Evolutionary conservation across 2,329 filamentous ascomycete species (phyloP), one percentile per base, ranked within the genome.

Genomic region (Coniosporium tulheliwenetii): DNA sequence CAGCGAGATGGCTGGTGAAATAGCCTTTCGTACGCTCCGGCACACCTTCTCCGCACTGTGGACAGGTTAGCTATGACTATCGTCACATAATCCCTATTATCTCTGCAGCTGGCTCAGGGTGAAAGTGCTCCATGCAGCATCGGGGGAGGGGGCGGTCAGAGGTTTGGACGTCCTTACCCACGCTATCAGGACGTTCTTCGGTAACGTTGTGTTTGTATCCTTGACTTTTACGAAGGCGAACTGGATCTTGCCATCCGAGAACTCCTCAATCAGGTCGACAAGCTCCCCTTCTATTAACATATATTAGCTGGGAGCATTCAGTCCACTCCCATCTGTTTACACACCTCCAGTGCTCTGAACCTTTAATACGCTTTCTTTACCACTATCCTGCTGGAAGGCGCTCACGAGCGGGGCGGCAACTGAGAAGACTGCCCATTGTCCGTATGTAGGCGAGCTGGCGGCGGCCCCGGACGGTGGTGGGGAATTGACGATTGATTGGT

Each of bases 11-110:
- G 64, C 86, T 95, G 49, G 85, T 94, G 59, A 98, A 98, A 65
- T 96, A 96, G 48, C 91, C 91, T 65, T 96, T 98, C 45, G 89
- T 96, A 53, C 89, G 74, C 65, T 98, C 91, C n/a, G 91, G 91
- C 12, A 98, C 91, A 51, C 91, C 91, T 56, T 93, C 89, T 49
- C 91, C 91, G 60, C 91, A 98, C 82, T 72, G 47, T 39, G 12
- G 39, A 36, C 19, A 44, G 16, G n/a, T 30, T 12, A 41, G 32
- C 19, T 10, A 14, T 43, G 30, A 39, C 7, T 32, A 37, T 31
- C n/a, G n/a, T 37, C 13, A 19, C 5, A 5, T 4, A 12, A 5
- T 8, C 36, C 3, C 5, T 12, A 13, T 7, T 7, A 7, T 26
- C 19, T 14, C n/a, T 14, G 14, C 32, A 34, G 12, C 32, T n/a